Evolutionary conservation across 352 stramenopile genomes (phyloP).

Genomic region (Phytopythium boreale): DNA sequence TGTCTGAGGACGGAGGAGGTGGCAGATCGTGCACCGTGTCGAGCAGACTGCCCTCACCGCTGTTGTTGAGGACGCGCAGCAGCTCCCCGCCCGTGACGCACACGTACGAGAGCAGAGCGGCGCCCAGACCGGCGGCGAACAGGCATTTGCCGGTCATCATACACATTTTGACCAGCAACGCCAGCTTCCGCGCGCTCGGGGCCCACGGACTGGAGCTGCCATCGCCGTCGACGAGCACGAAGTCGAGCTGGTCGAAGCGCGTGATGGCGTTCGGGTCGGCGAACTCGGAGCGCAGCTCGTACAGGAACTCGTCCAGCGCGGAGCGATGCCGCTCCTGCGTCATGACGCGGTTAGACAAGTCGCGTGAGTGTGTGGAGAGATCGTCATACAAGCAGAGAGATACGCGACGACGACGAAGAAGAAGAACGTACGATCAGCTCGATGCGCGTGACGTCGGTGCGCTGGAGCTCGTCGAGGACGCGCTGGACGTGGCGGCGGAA

Average conservation of each 20-base stretch:
- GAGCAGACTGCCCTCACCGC: slow-evolving; percentile 45
- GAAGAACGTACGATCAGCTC: slow-evolving; percentile 49
- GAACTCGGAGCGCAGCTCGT: slow-evolving; percentile 72
- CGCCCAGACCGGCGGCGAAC: slow-evolving; percentile 61
- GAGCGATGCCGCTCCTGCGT: slow-evolving; percentile 54
- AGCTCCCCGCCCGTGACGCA: slow-evolving; percentile 69
- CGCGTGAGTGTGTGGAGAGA: neutral
- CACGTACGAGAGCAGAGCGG: slow-evolving; percentile 56
- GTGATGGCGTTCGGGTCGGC: slow-evolving; percentile 59
- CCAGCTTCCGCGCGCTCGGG: slow-evolving; percentile 55
- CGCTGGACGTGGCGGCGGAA: slow-evolving; percentile 51
- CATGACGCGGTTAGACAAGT: neutral
- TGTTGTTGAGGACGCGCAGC: slow-evolving; percentile 60
- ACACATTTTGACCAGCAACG: slow-evolving; percentile 76
- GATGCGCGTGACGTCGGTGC: slow-evolving; percentile 55
- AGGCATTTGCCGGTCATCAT: slow-evolving; percentile 88
- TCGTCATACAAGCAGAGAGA: neutral
- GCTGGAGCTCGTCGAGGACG: slow-evolving; percentile 55
- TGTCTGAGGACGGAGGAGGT: slow-evolving; percentile 14
- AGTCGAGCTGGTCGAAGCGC: slow-evolving; percentile 80
- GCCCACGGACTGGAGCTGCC: slow-evolving; percentile 58
- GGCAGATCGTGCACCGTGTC: slow-evolving; percentile 37
- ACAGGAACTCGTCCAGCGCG: slow-evolving; percentile 72
- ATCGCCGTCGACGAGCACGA: slow-evolving; percentile 77
- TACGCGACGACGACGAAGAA: no score